Evolutionary conservation across 2,329 filamentous ascomycete species (phyloP).

Genomic region (Calonectria multiphialidica): DNA sequence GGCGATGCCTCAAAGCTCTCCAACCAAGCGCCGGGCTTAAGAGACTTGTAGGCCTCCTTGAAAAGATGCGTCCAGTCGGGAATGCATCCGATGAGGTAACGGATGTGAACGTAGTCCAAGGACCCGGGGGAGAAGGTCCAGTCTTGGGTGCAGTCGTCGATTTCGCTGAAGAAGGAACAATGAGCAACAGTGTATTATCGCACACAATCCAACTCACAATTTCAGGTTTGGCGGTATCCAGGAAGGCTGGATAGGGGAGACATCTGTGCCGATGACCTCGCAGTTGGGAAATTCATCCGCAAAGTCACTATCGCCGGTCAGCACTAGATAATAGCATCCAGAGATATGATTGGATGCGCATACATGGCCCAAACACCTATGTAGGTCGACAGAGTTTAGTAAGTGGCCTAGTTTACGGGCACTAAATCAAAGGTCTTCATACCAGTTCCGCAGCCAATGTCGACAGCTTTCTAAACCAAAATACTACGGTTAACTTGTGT

Average conservation of each 20-base stretch:
- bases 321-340: no score
- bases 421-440: not conserved
- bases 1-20: slow-evolving; percentile 42
- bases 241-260: slow-evolving; percentile 68
- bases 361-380: slow-evolving; percentile 29
- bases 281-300: slow-evolving; percentile 57
- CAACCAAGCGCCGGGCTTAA: slow-evolving; percentile 63
- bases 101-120: slow-evolving; percentile 71
- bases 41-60: slow-evolving; percentile 59
- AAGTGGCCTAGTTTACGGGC: not conserved
- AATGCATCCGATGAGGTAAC: slow-evolving; percentile 65
- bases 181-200: not conserved
- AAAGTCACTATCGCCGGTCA: slow-evolving; percentile 59
- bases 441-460: slow-evolving; percentile 30
- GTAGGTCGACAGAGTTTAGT: not conserved
- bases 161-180: slow-evolving; percentile 48
- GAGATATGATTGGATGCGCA: not conserved
- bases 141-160: slow-evolving; percentile 70
- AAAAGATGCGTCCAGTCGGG: slow-evolving; percentile 65
- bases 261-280: slow-evolving; percentile 64
- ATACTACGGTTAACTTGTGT: not conserved
- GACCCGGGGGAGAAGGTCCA: slow-evolving; percentile 59
- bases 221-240: slow-evolving; percentile 51
- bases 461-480: slow-evolving; percentile 18
- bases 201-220: slow-evolving; percentile 11